Evolutionary conservation across 108 stramenopile species (phyloP), one percentile per base, ranked within the genome.

Genomic region (Cylindrotheca closterium): DNA sequence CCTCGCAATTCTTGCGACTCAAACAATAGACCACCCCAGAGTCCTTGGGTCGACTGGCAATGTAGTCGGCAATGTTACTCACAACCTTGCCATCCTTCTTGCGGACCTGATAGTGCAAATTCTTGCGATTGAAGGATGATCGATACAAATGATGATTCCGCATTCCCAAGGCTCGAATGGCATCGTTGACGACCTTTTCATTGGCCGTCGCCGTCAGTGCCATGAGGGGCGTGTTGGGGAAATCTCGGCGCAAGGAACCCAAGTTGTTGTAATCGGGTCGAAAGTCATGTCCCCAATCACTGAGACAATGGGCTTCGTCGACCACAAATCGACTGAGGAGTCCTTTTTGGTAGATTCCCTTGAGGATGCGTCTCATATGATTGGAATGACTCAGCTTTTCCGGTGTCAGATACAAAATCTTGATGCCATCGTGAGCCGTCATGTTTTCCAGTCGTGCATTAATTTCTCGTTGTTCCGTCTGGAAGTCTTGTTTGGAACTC

Each of bases 161-260:
- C 92, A 95, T 92, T n/a, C 84, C 80, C 28, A 99, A 74, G 8
- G 81, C 85, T 26, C 84, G 73, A 45, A 93, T 87, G 58, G 94
- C 92, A 79, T 97, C 96, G 7, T 85, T 77, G 24, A 93, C 91
- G 59, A 98, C 95, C 33, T 91, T 89, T 66, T 96, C 73, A 65
- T 96, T 94, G 19, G 99, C 99, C n/a, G 99, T 99, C 10, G 99
- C 99, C 19, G 99, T 99, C 34, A 99, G 79, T 0, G 98, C 96
- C 89, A 99, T 92, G 27, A 99, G 70, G 5, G 99, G 97, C 2
- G 97, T 93, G 50, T 77, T 81, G n/a, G 96, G 99, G 55, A 92
- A 99, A 15, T 96, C 87, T 26, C 58, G 58, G 42, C 97, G 79
- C 1, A 99, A 71, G 23, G 68, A 51, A 19, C 84, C 80, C 45